Conservation (phyloP, 2,329 filamentous ascomycete species). For the Waltergamsia citrina region DNA sequence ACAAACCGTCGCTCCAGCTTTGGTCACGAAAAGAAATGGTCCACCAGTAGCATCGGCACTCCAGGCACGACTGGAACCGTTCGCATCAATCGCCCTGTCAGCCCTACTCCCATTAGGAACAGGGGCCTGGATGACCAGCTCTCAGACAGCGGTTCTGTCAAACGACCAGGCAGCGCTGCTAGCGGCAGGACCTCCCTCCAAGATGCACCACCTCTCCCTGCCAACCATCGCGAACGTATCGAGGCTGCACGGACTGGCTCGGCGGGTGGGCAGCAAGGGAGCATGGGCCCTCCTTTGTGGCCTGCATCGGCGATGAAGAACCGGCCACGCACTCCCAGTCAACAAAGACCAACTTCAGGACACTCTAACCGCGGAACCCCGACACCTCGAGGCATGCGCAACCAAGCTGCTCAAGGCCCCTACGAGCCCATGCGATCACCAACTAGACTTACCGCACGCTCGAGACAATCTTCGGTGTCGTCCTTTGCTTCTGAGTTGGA, state of each 20-base stretch:
- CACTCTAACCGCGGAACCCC: slow-evolving; percentile 42
- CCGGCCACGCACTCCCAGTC: slow-evolving; percentile 53
- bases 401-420: slow-evolving; percentile 37
- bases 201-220: slow-evolving; percentile 61
- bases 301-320: slow-evolving; percentile 63
- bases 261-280: slow-evolving; percentile 31
- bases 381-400: slow-evolving; percentile 44
- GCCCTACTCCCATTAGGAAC: slow-evolving; percentile 26
- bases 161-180: slow-evolving; percentile 62
- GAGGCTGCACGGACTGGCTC: slow-evolving; percentile 62
- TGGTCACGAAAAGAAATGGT: slow-evolving; percentile 25
- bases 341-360: slow-evolving; percentile 33
- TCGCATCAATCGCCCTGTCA: slow-evolving; percentile 34
- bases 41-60: slow-evolving; percentile 21
- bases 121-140: slow-evolving; percentile 27
- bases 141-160: slow-evolving; percentile 23
- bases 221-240: slow-evolving; percentile 77
- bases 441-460: slow-evolving; percentile 22
- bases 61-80: slow-evolving; percentile 28
- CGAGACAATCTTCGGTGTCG: slow-evolving; percentile 70
- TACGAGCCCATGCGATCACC: slow-evolving; percentile 32
- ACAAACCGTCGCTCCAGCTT: slow-evolving; percentile 16
- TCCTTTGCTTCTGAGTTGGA: slow-evolving; percentile 95
- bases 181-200: slow-evolving; percentile 45
- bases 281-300: slow-evolving; percentile 77